Conservation (phyloP, 768 basidiomycete genomes). For the Mycena rosella region DNA sequence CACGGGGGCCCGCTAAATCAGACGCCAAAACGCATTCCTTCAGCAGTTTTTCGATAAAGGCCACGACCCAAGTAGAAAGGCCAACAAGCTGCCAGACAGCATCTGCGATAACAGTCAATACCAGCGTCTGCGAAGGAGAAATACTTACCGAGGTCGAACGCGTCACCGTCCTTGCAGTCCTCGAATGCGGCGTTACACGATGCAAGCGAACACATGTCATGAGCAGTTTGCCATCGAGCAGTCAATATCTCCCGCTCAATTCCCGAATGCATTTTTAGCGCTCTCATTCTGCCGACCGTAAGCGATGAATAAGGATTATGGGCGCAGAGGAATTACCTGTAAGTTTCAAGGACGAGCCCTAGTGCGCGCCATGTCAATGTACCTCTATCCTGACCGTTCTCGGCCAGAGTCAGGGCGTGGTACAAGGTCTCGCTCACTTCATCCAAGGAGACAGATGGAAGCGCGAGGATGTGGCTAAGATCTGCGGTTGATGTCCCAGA, state of each 20-base stretch:
- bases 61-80: conserved; percentile 71
- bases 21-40: conserved; percentile 60
- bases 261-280: conserved; percentile 34
- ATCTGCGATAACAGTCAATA: conserved; percentile 53
- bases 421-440: conserved; percentile 62
- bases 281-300: conserved; percentile 28
- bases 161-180: conserved; percentile 70
- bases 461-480: conserved; percentile 67
- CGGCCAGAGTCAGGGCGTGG: conserved; percentile 60
- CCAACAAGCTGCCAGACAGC: conserved; percentile 81
- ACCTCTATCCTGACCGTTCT: conserved; percentile 54
- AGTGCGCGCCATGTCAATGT: conserved; percentile 58
- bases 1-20: conserved; percentile 28
- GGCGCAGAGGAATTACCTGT: conserved; percentile 60
- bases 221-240: conserved; percentile 70
- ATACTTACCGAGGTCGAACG: conserved; percentile 72
- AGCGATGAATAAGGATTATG: conserved; percentile 34
- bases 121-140: neutral
- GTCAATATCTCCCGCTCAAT: conserved; percentile 56
- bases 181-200: conserved; percentile 76
- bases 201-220: conserved; percentile 74
- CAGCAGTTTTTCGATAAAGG: conserved; percentile 72
- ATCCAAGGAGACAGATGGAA: conserved; percentile 53
- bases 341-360: conserved; percentile 61
- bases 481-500: conserved; percentile 69